phyloP scores from a whole-genome alignment of 164 flowering plant genomes.

The Sedum album region DNA sequence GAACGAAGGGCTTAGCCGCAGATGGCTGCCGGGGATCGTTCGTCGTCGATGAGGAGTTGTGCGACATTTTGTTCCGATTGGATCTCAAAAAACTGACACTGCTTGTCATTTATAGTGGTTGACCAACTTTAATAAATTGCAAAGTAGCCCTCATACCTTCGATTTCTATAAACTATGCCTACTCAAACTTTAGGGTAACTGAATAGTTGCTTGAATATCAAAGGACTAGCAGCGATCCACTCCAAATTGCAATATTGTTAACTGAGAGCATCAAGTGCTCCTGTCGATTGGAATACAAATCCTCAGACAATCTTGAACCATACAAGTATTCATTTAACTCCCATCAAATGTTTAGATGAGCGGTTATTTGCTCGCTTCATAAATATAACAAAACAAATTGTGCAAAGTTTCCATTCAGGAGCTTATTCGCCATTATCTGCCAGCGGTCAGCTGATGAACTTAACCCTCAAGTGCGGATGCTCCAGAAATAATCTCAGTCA shows the following conservation, averaged over 20 bases:
- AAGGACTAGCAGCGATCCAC: too few species aligned
- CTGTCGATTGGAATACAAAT: too few species aligned
- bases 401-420: not conserved
- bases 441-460: constrained; percentile 7
- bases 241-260: too few species aligned
- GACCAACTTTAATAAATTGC: too few species aligned
- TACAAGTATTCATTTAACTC: not conserved
- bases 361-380: not conserved
- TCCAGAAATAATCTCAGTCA: constrained; percentile 93
- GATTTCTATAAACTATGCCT: too few species aligned
- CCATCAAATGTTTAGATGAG: not conserved
- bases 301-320: not conserved
- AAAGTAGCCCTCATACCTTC: not conserved
- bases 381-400: not conserved
- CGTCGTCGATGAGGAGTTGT: constrained; percentile 13
- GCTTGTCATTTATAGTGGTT: too few species aligned
- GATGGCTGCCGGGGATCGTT: constrained; percentile 87
- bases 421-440: constrained; percentile 29
- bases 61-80: not conserved
- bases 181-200: too few species aligned
- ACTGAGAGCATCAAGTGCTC: too few species aligned
- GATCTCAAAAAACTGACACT: not conserved
- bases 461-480: constrained; percentile 79
- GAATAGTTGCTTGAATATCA: too few species aligned
- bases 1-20: constrained; percentile 55